These are phyloP conservation scores for Prillingera fragicola DNA, from an alignment of 1,284 basidiomycete species.

Conservation along the genomic window DNA sequence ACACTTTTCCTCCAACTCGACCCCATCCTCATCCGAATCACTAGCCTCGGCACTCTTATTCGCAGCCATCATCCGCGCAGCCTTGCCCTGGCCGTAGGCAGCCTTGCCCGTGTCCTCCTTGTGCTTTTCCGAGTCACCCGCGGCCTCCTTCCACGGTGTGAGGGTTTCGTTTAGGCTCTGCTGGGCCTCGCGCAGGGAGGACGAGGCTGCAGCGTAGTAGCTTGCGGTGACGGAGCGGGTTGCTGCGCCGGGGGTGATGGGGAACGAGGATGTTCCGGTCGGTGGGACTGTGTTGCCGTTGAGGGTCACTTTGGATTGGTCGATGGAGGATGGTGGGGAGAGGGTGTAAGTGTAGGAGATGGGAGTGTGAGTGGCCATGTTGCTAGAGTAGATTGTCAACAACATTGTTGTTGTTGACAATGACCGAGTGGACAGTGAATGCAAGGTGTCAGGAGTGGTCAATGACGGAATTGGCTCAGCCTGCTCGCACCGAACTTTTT, in stretches of 20 bases:
- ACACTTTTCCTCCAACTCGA: not conserved
- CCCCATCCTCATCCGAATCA: slow-evolving; percentile 7
- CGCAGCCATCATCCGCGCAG: slow-evolving; percentile 25
- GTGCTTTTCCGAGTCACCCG: slow-evolving; percentile 32
- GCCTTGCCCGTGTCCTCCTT: slow-evolving; percentile 28
- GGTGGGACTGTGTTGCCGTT: slow-evolving; percentile 10
- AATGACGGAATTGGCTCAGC: not conserved
- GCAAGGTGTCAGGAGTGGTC: not conserved
- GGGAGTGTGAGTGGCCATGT: slow-evolving; percentile 4
- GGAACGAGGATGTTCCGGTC: slow-evolving; percentile 2
- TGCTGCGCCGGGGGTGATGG: not conserved
- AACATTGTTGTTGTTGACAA: slow-evolving; percentile 4
- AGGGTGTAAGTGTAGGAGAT: slow-evolving; percentile 21
- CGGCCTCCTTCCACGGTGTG: slow-evolving; percentile 35
- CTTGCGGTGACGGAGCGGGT: slow-evolving; percentile 14
- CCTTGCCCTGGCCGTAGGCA: slow-evolving; percentile 27
- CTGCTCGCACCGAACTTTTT: not conserved
- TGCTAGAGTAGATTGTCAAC: slow-evolving; percentile 1
- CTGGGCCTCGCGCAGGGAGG: slow-evolving; percentile 22
- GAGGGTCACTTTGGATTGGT: slow-evolving; percentile 3
- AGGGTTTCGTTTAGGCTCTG: slow-evolving; percentile 22
- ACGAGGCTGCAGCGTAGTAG: slow-evolving; percentile 22
- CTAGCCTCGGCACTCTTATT: slow-evolving; percentile 15
- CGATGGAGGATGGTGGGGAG: slow-evolving; percentile 15
- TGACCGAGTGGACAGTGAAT: not conserved